phyloP scores from a whole-genome alignment of 805 yeast species.

The Limtongozyma cylindracea region DNA sequence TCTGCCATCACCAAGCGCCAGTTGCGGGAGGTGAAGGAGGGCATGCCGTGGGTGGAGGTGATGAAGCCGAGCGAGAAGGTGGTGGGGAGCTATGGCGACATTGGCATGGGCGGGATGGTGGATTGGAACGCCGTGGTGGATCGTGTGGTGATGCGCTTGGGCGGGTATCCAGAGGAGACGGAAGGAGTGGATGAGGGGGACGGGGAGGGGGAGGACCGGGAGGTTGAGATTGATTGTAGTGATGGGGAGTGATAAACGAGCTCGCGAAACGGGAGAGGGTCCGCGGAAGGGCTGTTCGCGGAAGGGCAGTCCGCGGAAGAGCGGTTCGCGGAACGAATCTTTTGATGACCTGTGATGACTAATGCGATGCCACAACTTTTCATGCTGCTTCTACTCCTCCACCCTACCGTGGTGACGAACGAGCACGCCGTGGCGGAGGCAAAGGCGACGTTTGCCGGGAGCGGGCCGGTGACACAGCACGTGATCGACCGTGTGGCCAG shows the following conservation, averaged over 20 bases:
- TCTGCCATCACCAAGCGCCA: conserved; percentile 76
- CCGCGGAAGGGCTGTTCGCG: too few species aligned
- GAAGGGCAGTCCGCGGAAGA: too few species aligned
- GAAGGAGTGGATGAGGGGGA: too few species aligned
- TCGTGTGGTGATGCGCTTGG: conserved; percentile 47
- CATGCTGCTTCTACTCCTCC: conserved; percentile 27
- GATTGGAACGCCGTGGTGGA: conserved; percentile 91
- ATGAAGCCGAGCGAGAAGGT: conserved; percentile 89
- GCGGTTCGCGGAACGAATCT: too few species aligned
- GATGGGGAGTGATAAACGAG: too few species aligned
- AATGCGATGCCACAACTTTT: too few species aligned
- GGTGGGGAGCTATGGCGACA: conserved; percentile 79
- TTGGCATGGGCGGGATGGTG: conserved; percentile 99
- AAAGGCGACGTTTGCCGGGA: conserved; percentile 10
- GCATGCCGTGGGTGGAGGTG: conserved; percentile 91
- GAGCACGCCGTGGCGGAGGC: conserved; percentile 17
- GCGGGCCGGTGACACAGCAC: conserved; percentile 16
- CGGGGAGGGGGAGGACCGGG: conserved; percentile 2
- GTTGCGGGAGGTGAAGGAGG: conserved; percentile 49
- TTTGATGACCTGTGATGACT: too few species aligned
- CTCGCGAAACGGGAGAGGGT: too few species aligned
- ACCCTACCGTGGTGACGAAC: conserved; percentile 40
- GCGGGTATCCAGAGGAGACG: conserved; percentile 21
- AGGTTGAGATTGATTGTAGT: too few species aligned
- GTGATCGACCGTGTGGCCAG: conserved; percentile 32